These are phyloP conservation scores for Hypomyces rosellus DNA, from an alignment of 2,329 filamentous ascomycete species.

Conservation along the genomic window DNA sequence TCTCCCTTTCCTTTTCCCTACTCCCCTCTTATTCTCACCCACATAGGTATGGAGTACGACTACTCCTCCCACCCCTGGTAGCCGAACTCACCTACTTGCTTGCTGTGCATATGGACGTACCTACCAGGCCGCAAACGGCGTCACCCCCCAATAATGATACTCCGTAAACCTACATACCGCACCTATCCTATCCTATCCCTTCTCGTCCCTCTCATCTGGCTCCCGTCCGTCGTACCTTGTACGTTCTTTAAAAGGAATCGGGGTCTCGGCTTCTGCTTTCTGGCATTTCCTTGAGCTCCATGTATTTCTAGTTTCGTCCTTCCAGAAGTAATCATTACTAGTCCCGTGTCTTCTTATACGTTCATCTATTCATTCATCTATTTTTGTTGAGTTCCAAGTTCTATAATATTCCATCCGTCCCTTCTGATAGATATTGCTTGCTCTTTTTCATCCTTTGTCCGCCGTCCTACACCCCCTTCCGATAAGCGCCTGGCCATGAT, in stretches of 20 bases:
- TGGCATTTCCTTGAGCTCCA: conserved; percentile 6
- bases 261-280: neutral
- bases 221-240: conserved; percentile 7
- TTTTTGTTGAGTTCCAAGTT: too few relatives aligned
- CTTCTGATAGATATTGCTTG: too few relatives aligned
- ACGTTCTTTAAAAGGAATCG: conserved; percentile 10
- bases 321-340: too few relatives aligned
- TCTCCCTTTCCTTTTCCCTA: neutral
- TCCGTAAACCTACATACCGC: conserved; percentile 12
- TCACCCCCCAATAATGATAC: conserved; percentile 15
- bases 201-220: neutral
- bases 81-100: neutral
- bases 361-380: too few relatives aligned
- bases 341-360: too few relatives aligned
- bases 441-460: too few relatives aligned
- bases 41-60: neutral
- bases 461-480: neutral
- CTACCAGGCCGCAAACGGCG: conserved; percentile 11
- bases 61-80: neutral
- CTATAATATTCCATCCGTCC: too few relatives aligned
- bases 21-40: neutral
- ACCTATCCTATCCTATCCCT: conserved; percentile 7
- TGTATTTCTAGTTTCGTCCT: conserved; percentile 7
- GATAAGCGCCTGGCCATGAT: conserved; percentile 8
- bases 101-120: neutral